Evolutionary conservation across 805 yeast species (phyloP).

Genomic region (Saturnispora ahearnii): DNA sequence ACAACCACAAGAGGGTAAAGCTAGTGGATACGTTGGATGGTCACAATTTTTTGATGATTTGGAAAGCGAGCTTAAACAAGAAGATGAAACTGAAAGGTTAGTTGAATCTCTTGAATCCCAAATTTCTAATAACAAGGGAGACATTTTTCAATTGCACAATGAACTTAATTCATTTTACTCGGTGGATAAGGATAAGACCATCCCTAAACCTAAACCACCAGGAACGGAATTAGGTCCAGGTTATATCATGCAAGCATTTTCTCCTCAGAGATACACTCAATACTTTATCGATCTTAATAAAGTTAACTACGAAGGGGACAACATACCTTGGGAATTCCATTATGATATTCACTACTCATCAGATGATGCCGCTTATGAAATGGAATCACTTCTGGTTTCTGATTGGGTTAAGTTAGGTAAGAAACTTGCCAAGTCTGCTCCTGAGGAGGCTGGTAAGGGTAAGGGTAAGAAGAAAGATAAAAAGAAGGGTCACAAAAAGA

Average conservation of each 20-base stretch:
- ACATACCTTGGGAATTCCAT: slow-evolving; percentile 36
- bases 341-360: slow-evolving; percentile 66
- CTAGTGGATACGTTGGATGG: slow-evolving; percentile 11
- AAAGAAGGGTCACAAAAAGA: slow-evolving; percentile 4
- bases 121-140: neutral
- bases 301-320: slow-evolving; percentile 25
- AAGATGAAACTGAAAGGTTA: slow-evolving; percentile 7
- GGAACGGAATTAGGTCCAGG: slow-evolving; percentile 63
- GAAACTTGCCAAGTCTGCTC: slow-evolving; percentile 34
- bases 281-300: slow-evolving; percentile 55
- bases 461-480: slow-evolving; percentile 1
- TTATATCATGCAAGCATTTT: slow-evolving; percentile 56
- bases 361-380: slow-evolving; percentile 44
- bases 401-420: slow-evolving; percentile 57
- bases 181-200: slow-evolving; percentile 43
- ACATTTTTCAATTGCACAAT: slow-evolving; percentile 15
- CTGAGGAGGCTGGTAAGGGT: slow-evolving; percentile 17
- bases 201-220: slow-evolving; percentile 51
- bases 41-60: slow-evolving; percentile 8
- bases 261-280: slow-evolving; percentile 67
- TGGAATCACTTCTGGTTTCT: slow-evolving; percentile 47
- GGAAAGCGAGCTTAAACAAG: slow-evolving; percentile 7
- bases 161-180: slow-evolving; percentile 8
- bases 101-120: slow-evolving; percentile 6
- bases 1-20: slow-evolving; percentile 26